Evolutionary conservation across 345 rosid species (phyloP), one percentile per base, ranked within the genome.

Genomic region (Clausena lansium): DNA sequence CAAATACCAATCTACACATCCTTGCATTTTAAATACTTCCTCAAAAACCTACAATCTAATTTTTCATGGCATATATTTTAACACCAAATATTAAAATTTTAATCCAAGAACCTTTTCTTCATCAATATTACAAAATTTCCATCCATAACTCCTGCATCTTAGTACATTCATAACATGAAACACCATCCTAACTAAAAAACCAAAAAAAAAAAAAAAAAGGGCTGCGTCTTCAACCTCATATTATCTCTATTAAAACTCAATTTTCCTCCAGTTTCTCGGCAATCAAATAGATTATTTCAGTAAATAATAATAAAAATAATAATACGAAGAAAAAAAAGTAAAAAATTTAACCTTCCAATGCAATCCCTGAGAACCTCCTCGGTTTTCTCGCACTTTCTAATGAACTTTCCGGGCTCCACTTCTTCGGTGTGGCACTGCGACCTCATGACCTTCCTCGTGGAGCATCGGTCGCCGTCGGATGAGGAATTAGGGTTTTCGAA

Each of bases 361-460:
- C 99, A 96, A 32, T 87, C 87, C 33, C 90, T 85, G 74, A 92
- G 88, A 67, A 94, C 32, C 85, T 94, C 90, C 73, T 94, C 93
- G 7, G 94, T 90, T 83, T 86, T 92, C 81, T 96, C 91, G 85
- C 99, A 96, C 92, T 92, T 96, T 19, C 89, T 77, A 17, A 96
- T 47, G 84, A 96, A 94, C 68, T 82, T 92, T 38, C 98, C 97
- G 22, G 95, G 91, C 83, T 90, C 99, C 41, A 92, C 93, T 91
- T 94, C 97, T 84, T 94, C 94, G 71, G 98, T 96, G 76, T 75
- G 87, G 89, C 99, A 94, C 79, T 86, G 86, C 68, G 97, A 89
- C 64, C 85, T 88, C 57, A 88, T 88, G 32, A 88, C 87, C 88
- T 67, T 91, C 69, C 90, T 78, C 45, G 93, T 92, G 32, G 91